Percentiles rank a stretch among this genome's conserved stretches.
Conservation (phyloP, 805 yeast species). For the Sugiyamaella boreocaroliniensis region DNA sequence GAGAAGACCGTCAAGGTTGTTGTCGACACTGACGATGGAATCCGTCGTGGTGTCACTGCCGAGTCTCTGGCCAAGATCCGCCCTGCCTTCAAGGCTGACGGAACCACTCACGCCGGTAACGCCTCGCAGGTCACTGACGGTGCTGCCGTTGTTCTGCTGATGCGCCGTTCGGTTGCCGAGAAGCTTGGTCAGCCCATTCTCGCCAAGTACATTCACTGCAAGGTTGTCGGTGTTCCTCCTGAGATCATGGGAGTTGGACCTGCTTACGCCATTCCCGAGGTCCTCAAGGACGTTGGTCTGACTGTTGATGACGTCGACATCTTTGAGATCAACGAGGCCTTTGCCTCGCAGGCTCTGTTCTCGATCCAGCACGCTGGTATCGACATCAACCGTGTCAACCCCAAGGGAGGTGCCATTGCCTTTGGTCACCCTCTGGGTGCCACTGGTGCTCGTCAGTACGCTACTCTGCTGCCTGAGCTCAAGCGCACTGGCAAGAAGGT, state of each 20-base stretch:
- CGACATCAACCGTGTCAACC: slow-evolving; percentile 67
- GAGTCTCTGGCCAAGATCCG: slow-evolving; percentile 64
- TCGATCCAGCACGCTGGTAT: slow-evolving; percentile 61
- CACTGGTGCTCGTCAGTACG: slow-evolving; percentile 88
- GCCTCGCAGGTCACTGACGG: slow-evolving; percentile 96
- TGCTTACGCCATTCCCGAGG: slow-evolving; percentile 86
- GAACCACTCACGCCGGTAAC: slow-evolving; percentile 91
- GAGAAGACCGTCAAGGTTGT: slow-evolving; percentile 48
- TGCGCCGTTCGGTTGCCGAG: slow-evolving; percentile 81
- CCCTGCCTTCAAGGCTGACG: slow-evolving; percentile 83
- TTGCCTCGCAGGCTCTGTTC: slow-evolving; percentile 89
- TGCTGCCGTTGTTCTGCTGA: slow-evolving; percentile 81
- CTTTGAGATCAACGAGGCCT: slow-evolving; percentile 92
- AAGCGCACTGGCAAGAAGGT: slow-evolving; percentile 59
- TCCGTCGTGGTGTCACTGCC: slow-evolving; percentile 79
- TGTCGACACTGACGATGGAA: slow-evolving; percentile 79
- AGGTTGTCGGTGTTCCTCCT: slow-evolving; percentile 90
- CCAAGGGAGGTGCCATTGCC: slow-evolving; percentile 95
- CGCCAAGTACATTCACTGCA: slow-evolving; percentile 74
- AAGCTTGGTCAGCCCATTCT: slow-evolving; percentile 60
- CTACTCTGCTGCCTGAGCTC: slow-evolving; percentile 79
- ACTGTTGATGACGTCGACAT: slow-evolving; percentile 59
- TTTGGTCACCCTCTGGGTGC: slow-evolving; percentile 91
- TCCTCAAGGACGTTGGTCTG: slow-evolving; percentile 56
- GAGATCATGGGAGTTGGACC: slow-evolving; percentile 98